Evolutionary conservation across 306 rosid species (phyloP), one percentile per base, ranked within the genome.

Genomic region (Ceratonia siliqua): DNA sequence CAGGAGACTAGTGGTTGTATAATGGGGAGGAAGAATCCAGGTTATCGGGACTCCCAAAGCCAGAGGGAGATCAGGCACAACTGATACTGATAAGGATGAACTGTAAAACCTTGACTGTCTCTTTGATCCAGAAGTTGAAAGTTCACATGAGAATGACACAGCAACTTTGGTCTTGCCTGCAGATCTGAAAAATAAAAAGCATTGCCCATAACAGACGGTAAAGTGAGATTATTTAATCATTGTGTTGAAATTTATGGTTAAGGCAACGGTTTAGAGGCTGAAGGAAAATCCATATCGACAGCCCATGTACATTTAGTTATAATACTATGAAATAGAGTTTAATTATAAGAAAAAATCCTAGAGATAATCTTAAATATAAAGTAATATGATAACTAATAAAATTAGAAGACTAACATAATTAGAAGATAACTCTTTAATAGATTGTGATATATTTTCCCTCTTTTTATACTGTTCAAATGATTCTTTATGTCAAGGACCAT

Each of bases 1-100:
- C 84, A 94, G 84, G 66, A 85, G 78, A 72, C 84, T 82, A 39
- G 80, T 80, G 45, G 94, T 81, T 65, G 92, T 88, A 75, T 94
- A 94, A 71, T 87, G 85, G 62, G 98, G 97, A 77, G 98, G 98
- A 80, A 94, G 96, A 79, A 91, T 75, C 98, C 97, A 94, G 72
- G 98, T 94, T 58, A 88, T 77, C 22, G 98, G 96, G 78, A 84
- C 80, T 82, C 98, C 98, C 59, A 89, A 87, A 78, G 97, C 91
- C 78, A 94, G 74, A 25, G 97, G 96, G 57, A 83, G 96, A 87
- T 87, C 93, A 62, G 97, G 92, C 72, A 91, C 83, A 79, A 94
- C 98, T 42, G 75, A 65, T 64, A 94, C 68, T 63, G 93, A 89
- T 63, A 86, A 62, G 25, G 96, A 94, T 75, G 97, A 88, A 72